phyloP scores from a whole-genome alignment of 2,329 filamentous ascomycete genomes.

The Fusarium sp. region DNA sequence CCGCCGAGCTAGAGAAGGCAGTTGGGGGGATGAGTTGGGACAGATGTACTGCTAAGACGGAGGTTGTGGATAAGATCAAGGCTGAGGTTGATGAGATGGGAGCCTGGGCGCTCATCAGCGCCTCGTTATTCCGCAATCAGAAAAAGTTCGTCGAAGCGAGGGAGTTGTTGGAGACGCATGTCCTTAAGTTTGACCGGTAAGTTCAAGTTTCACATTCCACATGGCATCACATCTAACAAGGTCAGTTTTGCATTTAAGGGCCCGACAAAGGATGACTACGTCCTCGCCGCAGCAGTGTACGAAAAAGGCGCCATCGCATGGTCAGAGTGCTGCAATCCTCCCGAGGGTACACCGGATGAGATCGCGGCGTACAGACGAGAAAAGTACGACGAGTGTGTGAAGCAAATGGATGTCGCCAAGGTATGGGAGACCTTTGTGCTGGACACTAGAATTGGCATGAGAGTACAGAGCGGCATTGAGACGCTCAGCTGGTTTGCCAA shows the following conservation, averaged over 20 bases:
- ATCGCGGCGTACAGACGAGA: slow-evolving; percentile 53
- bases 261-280: slow-evolving; percentile 73
- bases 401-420: slow-evolving; percentile 73
- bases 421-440: slow-evolving; percentile 78
- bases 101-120: slow-evolving; percentile 73
- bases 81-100: slow-evolving; percentile 69
- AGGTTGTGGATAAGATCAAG: slow-evolving; percentile 57
- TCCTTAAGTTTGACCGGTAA: slow-evolving; percentile 73
- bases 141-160: slow-evolving; percentile 73
- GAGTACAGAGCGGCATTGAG: slow-evolving; percentile 74
- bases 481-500: slow-evolving; percentile 67
- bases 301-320: slow-evolving; percentile 87
- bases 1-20: slow-evolving; percentile 70
- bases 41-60: slow-evolving; percentile 63
- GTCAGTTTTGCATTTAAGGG: slow-evolving; percentile 66
- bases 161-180: slow-evolving; percentile 68
- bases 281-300: slow-evolving; percentile 80
- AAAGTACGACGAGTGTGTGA: slow-evolving; percentile 69
- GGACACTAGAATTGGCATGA: slow-evolving; percentile 79
- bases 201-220: slow-evolving; percentile 48
- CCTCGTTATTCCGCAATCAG: slow-evolving; percentile 72
- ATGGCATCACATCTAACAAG: neutral
- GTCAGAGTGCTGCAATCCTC: slow-evolving; percentile 68
- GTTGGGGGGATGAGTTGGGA: slow-evolving; percentile 72
- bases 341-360: slow-evolving; percentile 45